phyloP scores from a whole-genome alignment of 129 eudicot genomes.

The Escallonia herrerae region DNA sequence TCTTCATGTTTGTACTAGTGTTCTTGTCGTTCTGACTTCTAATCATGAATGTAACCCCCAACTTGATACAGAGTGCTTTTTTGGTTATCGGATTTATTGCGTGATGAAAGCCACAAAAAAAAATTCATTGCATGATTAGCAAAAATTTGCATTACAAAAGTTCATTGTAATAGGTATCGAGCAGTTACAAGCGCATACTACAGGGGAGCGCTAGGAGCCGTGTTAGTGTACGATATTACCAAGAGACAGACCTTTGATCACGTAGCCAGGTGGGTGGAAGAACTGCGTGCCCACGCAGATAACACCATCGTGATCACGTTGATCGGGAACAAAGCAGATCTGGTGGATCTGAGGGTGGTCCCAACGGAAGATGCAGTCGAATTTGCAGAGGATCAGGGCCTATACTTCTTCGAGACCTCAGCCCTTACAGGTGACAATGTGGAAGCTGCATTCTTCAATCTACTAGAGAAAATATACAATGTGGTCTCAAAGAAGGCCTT shows the following conservation, averaged over 20 bases:
- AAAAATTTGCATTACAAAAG: no score
- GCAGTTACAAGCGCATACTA: constrained; percentile 91
- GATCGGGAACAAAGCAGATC: constrained; percentile 78
- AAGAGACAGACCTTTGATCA: constrained; percentile 70
- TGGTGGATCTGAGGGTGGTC: constrained; percentile 53
- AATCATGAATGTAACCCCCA: no score
- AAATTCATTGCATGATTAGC: no score
- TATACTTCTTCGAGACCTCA: constrained; percentile 72
- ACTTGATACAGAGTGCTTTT: no score
- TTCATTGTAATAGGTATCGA: constrained; percentile 42
- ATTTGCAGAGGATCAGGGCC: constrained; percentile 60
- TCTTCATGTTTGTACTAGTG: no score
- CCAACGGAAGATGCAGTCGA: constrained; percentile 69
- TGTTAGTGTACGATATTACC: constrained; percentile 75
- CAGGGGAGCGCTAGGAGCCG: constrained; percentile 87
- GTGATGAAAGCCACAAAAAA: no score
- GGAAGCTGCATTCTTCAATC: constrained; percentile 55
- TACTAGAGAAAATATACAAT: constrained; percentile 51
- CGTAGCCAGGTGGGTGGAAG: constrained; percentile 78
- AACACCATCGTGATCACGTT: constrained; percentile 56
- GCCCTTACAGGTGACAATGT: constrained; percentile 83
- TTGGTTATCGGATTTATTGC: no score
- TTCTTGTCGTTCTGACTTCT: no score
- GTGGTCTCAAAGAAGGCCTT: constrained; percentile 65
- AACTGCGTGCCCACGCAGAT: constrained; percentile 74